Percentiles rank a stretch among this genome's conserved stretches.
Conservation (phyloP, 208 protist species). For the Wallacemonas rigidus region DNA sequence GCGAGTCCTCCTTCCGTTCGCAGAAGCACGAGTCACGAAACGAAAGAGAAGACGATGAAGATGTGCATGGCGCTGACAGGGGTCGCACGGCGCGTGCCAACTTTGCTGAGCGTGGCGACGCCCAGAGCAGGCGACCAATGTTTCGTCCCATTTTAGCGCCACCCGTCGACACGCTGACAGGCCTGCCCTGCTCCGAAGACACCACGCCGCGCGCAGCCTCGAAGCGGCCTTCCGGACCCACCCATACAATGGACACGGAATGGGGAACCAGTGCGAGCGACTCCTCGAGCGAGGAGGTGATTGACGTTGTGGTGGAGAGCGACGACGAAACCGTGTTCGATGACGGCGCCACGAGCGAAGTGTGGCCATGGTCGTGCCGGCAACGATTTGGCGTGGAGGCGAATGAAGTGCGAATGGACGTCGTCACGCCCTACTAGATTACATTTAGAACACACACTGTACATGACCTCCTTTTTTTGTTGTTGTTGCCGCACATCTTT, state of each 20-base stretch:
- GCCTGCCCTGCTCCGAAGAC: neutral
- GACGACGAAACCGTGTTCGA: neutral
- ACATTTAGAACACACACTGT: constrained; percentile 4
- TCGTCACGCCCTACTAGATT: neutral
- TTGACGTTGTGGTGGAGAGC: neutral
- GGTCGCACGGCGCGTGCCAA: too few species aligned
- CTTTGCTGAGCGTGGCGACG: too few species aligned
- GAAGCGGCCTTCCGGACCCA: too few species aligned
- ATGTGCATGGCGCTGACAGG: too few species aligned
- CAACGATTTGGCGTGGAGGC: neutral
- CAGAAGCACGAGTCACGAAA: too few species aligned
- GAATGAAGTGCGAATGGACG: neutral
- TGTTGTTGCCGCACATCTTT: constrained; percentile 3
- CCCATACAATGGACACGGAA: too few species aligned
- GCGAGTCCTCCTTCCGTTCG: neutral
- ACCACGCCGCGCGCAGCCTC: too few species aligned
- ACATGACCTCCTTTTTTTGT: constrained; percentile 12
- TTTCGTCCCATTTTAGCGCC: constrained; percentile 1
- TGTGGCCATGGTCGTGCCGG: too few species aligned
- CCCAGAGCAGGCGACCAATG: too few species aligned
- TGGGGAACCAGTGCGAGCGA: neutral
- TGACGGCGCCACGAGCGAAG: neutral
- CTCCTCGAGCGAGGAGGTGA: neutral
- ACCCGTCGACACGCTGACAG: neutral
- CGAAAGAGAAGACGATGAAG: too few species aligned